These are phyloP conservation scores for Phytophthora parvispora DNA, from an alignment of 352 stramenopile genomes.

Conservation along the genomic window DNA sequence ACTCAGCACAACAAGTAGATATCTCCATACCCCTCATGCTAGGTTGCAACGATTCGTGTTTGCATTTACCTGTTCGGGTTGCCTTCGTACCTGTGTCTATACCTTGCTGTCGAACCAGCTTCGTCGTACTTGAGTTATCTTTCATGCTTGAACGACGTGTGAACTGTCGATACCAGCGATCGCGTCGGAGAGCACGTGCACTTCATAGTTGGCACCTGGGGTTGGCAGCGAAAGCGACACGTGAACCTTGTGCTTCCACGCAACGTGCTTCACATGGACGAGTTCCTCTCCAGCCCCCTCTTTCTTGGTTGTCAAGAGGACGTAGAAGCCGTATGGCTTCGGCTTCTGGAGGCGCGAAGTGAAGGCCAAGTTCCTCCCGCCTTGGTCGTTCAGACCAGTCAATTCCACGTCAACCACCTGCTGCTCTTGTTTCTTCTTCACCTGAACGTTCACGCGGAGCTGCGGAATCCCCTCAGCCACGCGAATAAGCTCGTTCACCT, in stretches of 20 bases:
- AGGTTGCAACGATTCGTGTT: conserved; percentile 15
- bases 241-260: conserved; percentile 53
- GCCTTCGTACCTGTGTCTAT: conserved; percentile 1
- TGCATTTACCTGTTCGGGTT: conserved; percentile 16
- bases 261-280: conserved; percentile 73
- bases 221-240: conserved; percentile 40
- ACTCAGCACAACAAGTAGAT: conserved; percentile 15
- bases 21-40: conserved; percentile 8
- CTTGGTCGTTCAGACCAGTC: conserved; percentile 38
- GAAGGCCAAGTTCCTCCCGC: conserved; percentile 39
- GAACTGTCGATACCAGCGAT: conserved; percentile 57
- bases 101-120: not conserved
- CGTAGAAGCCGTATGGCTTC: conserved; percentile 79
- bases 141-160: conserved; percentile 18
- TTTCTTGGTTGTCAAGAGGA: conserved; percentile 56
- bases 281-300: conserved; percentile 28
- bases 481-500: conserved; percentile 56
- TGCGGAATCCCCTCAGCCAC: conserved; percentile 56
- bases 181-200: conserved; percentile 67
- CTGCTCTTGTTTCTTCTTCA: conserved; percentile 34
- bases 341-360: conserved; percentile 67
- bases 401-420: conserved; percentile 49
- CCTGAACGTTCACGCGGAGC: conserved; percentile 37
- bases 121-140: not conserved
- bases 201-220: conserved; percentile 17